Evolutionary conservation across 176 grass and related monocot species (phyloP).

Genomic region (sorghum (Sorghum bicolor)): DNA sequence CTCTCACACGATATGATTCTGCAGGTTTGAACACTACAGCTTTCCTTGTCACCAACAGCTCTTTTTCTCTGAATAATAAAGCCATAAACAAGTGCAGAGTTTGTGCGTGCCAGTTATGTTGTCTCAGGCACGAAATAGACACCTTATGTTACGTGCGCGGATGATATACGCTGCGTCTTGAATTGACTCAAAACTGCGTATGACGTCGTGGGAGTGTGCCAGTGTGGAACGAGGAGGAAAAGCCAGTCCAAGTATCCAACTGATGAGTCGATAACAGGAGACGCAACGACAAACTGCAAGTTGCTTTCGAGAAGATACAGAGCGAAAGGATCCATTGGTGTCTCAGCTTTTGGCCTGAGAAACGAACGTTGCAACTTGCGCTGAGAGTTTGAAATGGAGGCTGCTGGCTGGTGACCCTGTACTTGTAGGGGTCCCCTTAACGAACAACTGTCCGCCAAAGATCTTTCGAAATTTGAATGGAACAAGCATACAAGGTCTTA

Average conservation of each 20-base stretch:
- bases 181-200: neutral
- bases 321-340: neutral
- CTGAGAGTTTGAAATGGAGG: neutral
- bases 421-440: neutral
- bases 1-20: neutral
- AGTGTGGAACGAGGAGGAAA: neutral
- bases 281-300: neutral
- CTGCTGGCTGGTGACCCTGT: neutral
- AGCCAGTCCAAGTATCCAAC: neutral
- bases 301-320: constrained; percentile 10
- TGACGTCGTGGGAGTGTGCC: neutral
- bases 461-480: constrained; percentile 38
- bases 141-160: neutral
- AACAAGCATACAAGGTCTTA: neutral
- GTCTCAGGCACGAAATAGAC: constrained; percentile 17
- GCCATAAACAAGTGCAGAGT: neutral
- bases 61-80: neutral
- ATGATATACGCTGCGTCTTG: neutral
- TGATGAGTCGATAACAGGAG: too few species aligned
- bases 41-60: neutral
- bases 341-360: neutral
- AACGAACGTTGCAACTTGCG: constrained; percentile 20
- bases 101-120: constrained; percentile 35
- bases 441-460: constrained; percentile 12
- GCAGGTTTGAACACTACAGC: constrained; percentile 3